Conservation (phyloP, 2,329 filamentous ascomycete species). For the Monilinia fructicola region DNA sequence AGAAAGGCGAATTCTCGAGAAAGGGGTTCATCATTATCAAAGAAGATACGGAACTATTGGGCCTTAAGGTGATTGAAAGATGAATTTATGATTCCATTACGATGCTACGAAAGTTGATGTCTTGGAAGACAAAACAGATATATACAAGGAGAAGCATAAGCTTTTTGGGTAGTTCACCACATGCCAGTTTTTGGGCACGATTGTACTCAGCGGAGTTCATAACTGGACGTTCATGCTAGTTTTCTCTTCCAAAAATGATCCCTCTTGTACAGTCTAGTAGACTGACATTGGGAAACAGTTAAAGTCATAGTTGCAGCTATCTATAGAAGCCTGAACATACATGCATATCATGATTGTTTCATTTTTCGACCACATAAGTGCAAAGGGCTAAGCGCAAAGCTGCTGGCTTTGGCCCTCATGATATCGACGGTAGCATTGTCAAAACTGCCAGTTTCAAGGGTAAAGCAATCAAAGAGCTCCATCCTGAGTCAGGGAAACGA, state of each 20-base stretch:
- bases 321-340: conserved; percentile 35
- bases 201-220: not conserved
- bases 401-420: conserved; percentile 41
- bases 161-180: not conserved
- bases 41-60: too few species aligned
- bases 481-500: conserved; percentile 46
- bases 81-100: not conserved
- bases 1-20: not conserved
- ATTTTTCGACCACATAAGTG: conserved; percentile 39
- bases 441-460: conserved; percentile 43
- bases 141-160: not conserved
- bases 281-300: conserved; percentile 27
- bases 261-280: conserved; percentile 24
- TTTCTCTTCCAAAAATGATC: not conserved
- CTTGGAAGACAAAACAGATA: not conserved
- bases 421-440: conserved; percentile 55
- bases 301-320: conserved; percentile 39
- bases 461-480: conserved; percentile 44
- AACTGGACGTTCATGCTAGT: not conserved
- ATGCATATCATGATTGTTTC: conserved; percentile 37
- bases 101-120: not conserved
- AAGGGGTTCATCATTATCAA: not conserved
- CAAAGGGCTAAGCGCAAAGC: conserved; percentile 45
- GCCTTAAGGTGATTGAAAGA: not conserved
- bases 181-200: not conserved